Evolutionary conservation across 768 basidiomycete species (phyloP), one percentile per base, ranked within the genome.

Genomic region (Tricholoma matsutake): DNA sequence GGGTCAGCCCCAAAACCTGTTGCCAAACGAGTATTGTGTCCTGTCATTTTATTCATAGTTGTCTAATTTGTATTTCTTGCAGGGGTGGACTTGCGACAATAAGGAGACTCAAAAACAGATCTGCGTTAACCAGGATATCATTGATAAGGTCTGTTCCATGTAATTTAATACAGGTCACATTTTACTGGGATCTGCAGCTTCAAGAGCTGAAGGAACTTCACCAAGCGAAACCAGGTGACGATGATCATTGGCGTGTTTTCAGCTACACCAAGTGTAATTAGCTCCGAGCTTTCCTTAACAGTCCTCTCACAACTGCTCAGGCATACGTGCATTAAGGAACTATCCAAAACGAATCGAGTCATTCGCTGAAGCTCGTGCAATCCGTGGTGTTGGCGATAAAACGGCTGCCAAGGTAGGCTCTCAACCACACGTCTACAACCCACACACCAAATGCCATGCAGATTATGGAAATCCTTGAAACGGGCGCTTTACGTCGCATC

Each of bases 401-500:
- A 93, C 92, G 0, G 91, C 89, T 4, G 68, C 76, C 28, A 94
- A 94, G 81, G 92, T 73, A 65, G n/a, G 35, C 52, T 18, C 14
- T 32, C 11, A 49, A 20, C 10, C 11, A 16, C 10, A 8, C 45
- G 45, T 60, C 18, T 14, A 45, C 11, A 25, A 54, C 20, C 22
- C 37, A 14, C 39, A 25, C 25, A 63, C n/a, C 28, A 43, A 55
- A 37, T 0, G 28, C 60, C 54, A 28, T 61, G 29, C 59, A 93
- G 92, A 91, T 94, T 56, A 85, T 85, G 79, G 92, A 94, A 71
- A 92, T 94, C 29, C 67, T 93, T 25, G 69, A 86, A 60, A 93
- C 92, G 0, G 92, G 92, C 0, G 75, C 81, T n/a, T 77, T 93
- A 31, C 78, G 79, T 20, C 83, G 92, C 14, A 86, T 94, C 58